Base-by-base conservation (phyloP, 805 yeast species). In the Zygosaccharomyces lentus region DNA sequence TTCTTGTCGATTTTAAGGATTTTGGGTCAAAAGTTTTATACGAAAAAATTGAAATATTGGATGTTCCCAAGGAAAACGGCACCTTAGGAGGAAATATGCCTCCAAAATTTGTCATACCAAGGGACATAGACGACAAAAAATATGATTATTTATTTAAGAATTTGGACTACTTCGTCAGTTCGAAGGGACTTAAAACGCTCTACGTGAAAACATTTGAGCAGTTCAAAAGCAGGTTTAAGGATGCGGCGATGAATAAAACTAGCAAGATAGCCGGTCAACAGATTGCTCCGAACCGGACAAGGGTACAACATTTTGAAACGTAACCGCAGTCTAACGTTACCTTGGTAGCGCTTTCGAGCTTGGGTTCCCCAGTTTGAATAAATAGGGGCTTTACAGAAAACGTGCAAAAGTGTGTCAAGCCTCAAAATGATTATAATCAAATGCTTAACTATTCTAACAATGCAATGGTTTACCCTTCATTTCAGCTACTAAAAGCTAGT, bases 171-270 rank as follows among this genome's bases (percentile, higher is more conserved):
- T 43, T 43, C n/a, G 34, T 34, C 12, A 43, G 42, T 35, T 43
- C 30, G 10, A 30, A 37, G 6, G 48, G 41, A 15, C 43, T 38
- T 8, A 29, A n/a, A 30, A 35, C 41, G 13, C 43, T 45, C 8
- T 39, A 39, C 24, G 15, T 39, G 4, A 31, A 35, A 12, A 45
- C 32, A 12, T 38, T 45, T 17, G 31, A 34, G 19, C 35, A 36
- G 25, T 16, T 36, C 25, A 26, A 19, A 29, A 15, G 25, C 9
- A 36, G 27, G 15, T 35, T n/a, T 4, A 16, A 32, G 10, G 15
- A 31, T 4, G 3, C 32, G 24, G 4, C 34, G 24, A 25, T n/a
- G 7, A 15, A 10, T 4, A 13, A 36, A 36, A 36, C 10, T 9
- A 4, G 17, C 12, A 9, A n/a, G 21, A 6, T 23, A 13, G 6